Conservation (phyloP, 352 stramenopile genomes). For the Phytophthora foliorum region DNA sequence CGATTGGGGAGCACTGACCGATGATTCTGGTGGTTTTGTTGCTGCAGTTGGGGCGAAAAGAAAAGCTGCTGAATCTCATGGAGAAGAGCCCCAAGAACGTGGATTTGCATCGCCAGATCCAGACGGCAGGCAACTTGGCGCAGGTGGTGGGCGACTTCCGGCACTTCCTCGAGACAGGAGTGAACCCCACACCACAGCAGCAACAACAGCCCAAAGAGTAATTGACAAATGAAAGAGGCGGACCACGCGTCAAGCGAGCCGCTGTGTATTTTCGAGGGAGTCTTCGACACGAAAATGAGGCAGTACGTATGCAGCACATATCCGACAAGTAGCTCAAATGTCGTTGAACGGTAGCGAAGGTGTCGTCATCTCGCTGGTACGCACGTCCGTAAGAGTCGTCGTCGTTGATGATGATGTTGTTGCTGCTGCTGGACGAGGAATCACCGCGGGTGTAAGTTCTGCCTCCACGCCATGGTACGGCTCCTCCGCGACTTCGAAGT, state of each 20-base stretch:
- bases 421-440: slow-evolving; percentile 15
- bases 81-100: slow-evolving; percentile 88
- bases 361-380: slow-evolving; percentile 25
- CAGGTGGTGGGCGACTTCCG: slow-evolving; percentile 88
- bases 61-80: slow-evolving; percentile 87
- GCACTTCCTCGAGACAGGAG: slow-evolving; percentile 83
- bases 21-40: slow-evolving; percentile 9
- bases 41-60: slow-evolving; percentile 79
- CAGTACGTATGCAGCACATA: slow-evolving; percentile 33
- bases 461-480: slow-evolving; percentile 38
- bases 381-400: slow-evolving; percentile 28
- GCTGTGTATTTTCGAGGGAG: slow-evolving; percentile 42
- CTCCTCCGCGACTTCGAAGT: slow-evolving; percentile 65
- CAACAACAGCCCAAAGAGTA: slow-evolving; percentile 41
- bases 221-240: slow-evolving; percentile 37
- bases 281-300: slow-evolving; percentile 32
- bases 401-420: slow-evolving; percentile 11
- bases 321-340: slow-evolving; percentile 27
- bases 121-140: slow-evolving; percentile 84
- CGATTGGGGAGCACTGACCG: slow-evolving; percentile 2
- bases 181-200: slow-evolving; percentile 39
- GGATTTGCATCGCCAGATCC: slow-evolving; percentile 88
- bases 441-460: slow-evolving; percentile 53
- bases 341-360: slow-evolving; percentile 42
- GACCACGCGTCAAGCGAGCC: slow-evolving; percentile 17